These are phyloP conservation scores for Apiosordaria backusii DNA, from an alignment of 495 filamentous ascomycete species.

Conservation along the genomic window DNA sequence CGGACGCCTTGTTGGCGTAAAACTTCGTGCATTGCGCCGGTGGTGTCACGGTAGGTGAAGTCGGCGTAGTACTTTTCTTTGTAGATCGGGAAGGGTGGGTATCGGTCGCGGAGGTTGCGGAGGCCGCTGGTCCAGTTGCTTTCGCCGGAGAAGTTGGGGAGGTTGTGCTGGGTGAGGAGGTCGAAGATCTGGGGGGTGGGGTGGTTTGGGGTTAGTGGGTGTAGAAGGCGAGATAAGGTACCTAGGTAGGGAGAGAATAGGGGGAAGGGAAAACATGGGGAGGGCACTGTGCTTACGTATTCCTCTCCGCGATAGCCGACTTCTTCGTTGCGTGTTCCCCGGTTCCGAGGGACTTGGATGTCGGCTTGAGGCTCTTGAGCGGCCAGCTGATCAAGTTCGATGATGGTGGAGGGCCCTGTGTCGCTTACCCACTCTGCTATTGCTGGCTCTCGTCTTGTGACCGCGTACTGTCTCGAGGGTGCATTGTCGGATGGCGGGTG, in stretches of 20 bases:
- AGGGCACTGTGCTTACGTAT: not conserved
- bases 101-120: not conserved
- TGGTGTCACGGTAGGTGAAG: not conserved
- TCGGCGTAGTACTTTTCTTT: not conserved
- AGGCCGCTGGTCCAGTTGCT: conserved; percentile 4
- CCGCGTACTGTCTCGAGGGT: no score
- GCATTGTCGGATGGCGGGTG: no score
- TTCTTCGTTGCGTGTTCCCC: not conserved
- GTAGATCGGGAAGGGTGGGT: not conserved
- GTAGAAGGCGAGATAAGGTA: no score
- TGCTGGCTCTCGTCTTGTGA: no score
- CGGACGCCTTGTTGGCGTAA: not conserved
- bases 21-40: not conserved
- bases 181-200: not conserved
- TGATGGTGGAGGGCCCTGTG: no score
- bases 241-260: not conserved
- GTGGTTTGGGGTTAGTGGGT: not conserved
- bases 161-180: not conserved
- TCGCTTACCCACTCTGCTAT: no score
- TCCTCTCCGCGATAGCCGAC: not conserved
- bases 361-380: not conserved
- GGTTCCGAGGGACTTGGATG: not conserved
- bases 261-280: no score
- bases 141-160: not conserved
- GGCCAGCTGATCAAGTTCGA: not conserved